Evolutionary conservation across 2,329 filamentous ascomycete species (phyloP).

Genomic region (Cercospora brassicicola): DNA sequence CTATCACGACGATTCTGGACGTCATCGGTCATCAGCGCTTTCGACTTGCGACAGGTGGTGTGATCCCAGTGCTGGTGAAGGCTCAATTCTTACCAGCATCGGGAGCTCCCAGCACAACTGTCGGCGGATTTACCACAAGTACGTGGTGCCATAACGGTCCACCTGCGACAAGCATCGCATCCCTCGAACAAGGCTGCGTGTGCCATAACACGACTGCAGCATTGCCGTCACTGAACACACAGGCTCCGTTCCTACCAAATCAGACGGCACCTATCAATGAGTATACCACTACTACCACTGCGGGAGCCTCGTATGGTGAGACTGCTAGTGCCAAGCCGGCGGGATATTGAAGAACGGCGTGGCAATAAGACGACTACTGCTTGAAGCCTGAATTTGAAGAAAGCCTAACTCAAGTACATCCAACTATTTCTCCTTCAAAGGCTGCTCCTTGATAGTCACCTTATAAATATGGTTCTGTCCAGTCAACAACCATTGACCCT

Average conservation of each 20-base stretch:
- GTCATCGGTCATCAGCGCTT: conserved; percentile 64
- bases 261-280: conserved; percentile 29
- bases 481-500: conserved; percentile 28
- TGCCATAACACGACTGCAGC: conserved; percentile 29
- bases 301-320: neutral
- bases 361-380: neutral
- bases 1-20: conserved; percentile 54
- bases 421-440: neutral
- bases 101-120: conserved; percentile 37
- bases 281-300: conserved; percentile 24
- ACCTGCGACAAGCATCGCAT: conserved; percentile 35
- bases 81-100: conserved; percentile 49
- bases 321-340: neutral
- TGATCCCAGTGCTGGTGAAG: conserved; percentile 67
- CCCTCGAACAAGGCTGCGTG: conserved; percentile 34
- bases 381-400: neutral
- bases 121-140: conserved; percentile 36
- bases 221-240: conserved; percentile 23
- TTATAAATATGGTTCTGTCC: conserved; percentile 29
- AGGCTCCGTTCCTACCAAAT: conserved; percentile 20
- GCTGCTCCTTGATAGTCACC: conserved; percentile 23
- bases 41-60: conserved; percentile 63
- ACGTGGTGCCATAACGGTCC: conserved; percentile 39
- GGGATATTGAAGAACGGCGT: neutral
- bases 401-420: neutral